phyloP scores from a whole-genome alignment of 495 filamentous ascomycete genomes.

The Mytilinidion resinicola region DNA sequence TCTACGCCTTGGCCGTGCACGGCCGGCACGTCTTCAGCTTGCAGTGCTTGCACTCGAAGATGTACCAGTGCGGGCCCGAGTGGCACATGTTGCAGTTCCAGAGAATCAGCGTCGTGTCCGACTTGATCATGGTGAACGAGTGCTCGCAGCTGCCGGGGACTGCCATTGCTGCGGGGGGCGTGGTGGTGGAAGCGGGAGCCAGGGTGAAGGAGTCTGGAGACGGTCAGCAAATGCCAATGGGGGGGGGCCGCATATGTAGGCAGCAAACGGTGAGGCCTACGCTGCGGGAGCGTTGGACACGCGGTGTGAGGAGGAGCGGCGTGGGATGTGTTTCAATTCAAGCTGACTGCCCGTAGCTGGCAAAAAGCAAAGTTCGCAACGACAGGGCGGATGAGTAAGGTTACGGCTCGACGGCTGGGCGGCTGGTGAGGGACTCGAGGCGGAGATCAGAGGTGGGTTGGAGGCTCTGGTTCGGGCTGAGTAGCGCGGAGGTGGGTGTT shows the following conservation, averaged over 20 bases:
- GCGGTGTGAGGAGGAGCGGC: constrained; percentile 7
- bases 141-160: constrained; percentile 59
- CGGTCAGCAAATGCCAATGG: constrained; percentile 21
- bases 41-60: constrained; percentile 74
- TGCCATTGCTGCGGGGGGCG: constrained; percentile 48
- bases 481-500: constrained; percentile 14
- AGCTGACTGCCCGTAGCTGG: constrained; percentile 18
- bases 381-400: background rate
- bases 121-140: constrained; percentile 71
- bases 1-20: constrained; percentile 54
- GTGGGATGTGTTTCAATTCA: constrained; percentile 10
- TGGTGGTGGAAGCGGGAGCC: background rate
- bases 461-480: background rate
- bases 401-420: background rate
- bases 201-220: background rate
- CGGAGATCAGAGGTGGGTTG: constrained; percentile 6
- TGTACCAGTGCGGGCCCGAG: constrained; percentile 73
- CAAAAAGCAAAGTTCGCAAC: constrained; percentile 25
- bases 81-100: constrained; percentile 76
- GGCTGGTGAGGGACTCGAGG: background rate
- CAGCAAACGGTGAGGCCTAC: constrained; percentile 16
- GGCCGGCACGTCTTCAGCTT: constrained; percentile 66
- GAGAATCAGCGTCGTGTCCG: constrained; percentile 63
- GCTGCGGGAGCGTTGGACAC: constrained; percentile 11
- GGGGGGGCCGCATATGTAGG: constrained; percentile 21